These are phyloP conservation scores for Anethum foeniculum DNA, from an alignment of 140 eudicot genomes.

Conservation along the genomic window DNA sequence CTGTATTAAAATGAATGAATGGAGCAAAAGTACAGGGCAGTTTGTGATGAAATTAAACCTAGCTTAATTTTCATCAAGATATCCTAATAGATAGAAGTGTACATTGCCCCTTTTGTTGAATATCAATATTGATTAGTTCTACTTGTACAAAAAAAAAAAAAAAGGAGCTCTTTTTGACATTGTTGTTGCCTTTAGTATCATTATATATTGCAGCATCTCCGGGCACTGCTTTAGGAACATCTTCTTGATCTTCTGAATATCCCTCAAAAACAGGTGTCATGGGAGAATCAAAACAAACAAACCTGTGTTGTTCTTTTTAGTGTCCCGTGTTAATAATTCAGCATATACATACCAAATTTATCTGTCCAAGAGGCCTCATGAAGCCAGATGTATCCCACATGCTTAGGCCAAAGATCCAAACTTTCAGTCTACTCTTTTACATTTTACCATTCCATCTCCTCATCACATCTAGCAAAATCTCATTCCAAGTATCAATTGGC, in stretches of 20 bases:
- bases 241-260: background rate
- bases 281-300: conserved; percentile 4
- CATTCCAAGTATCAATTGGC: conserved; percentile 91
- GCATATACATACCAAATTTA: background rate
- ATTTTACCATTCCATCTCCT: conserved; percentile 44
- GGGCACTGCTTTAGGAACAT: background rate
- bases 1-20: background rate
- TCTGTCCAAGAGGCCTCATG: background rate
- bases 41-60: background rate
- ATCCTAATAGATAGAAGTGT: background rate
- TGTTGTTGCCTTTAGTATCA: conserved; percentile 9
- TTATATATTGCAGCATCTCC: background rate
- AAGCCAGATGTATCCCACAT: background rate
- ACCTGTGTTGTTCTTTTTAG: background rate
- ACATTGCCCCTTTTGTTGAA: background rate
- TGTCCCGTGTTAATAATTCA: background rate
- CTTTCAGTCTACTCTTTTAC: conserved; percentile 2
- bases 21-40: background rate
- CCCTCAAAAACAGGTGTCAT: background rate
- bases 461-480: conserved; percentile 67
- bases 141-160: background rate
- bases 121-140: background rate
- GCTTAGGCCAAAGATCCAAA: background rate
- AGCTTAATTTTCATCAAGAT: background rate
- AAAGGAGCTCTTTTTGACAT: conserved; percentile 8